These are phyloP conservation scores for Atalantia buxifolia DNA, from an alignment of 345 rosid genomes.

Conservation along the genomic window DNA sequence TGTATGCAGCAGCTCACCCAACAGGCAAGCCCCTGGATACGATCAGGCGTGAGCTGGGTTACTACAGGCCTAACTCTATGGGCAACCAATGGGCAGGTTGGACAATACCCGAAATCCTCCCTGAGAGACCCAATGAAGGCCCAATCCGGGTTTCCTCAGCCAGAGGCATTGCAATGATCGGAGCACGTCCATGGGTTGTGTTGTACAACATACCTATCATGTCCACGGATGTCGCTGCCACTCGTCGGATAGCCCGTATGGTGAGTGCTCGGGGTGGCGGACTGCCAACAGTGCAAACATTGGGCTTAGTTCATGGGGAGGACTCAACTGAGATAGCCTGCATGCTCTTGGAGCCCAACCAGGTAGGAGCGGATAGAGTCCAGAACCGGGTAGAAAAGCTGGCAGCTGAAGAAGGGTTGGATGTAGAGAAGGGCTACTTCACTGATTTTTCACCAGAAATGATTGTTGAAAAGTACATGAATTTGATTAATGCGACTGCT, in stretches of 20 bases:
- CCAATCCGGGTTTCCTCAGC: slow-evolving; percentile 35
- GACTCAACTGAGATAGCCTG: slow-evolving; percentile 54
- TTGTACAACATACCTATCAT: slow-evolving; percentile 49
- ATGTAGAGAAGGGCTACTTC: slow-evolving; percentile 59
- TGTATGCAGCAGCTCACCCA: slow-evolving; percentile 61
- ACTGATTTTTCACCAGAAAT: slow-evolving; percentile 55
- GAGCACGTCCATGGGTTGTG: slow-evolving; percentile 51
- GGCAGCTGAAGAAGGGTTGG: slow-evolving; percentile 49
- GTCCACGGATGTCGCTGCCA: slow-evolving; percentile 37
- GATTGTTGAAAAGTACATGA: slow-evolving; percentile 44
- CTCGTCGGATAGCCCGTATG: slow-evolving; percentile 46
- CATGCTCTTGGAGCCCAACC: slow-evolving; percentile 59
- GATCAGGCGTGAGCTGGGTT: slow-evolving; percentile 56
- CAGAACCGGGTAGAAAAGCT: slow-evolving; percentile 49
- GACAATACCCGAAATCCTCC: slow-evolving; percentile 34
- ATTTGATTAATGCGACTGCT: slow-evolving; percentile 22
- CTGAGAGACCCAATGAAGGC: slow-evolving; percentile 44
- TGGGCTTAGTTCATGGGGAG: slow-evolving; percentile 49
- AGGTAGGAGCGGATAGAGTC: slow-evolving; percentile 56
- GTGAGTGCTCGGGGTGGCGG: slow-evolving; percentile 71
- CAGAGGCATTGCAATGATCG: slow-evolving; percentile 48
- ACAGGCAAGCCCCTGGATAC: slow-evolving; percentile 51
- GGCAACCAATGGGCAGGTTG: slow-evolving; percentile 61
- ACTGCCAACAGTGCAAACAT: slow-evolving; percentile 56
- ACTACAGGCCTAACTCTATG: slow-evolving; percentile 55